These are phyloP conservation scores for Neofusicoccum cordaticola DNA, from an alignment of 2,329 filamentous ascomycete genomes.

Conservation along the genomic window DNA sequence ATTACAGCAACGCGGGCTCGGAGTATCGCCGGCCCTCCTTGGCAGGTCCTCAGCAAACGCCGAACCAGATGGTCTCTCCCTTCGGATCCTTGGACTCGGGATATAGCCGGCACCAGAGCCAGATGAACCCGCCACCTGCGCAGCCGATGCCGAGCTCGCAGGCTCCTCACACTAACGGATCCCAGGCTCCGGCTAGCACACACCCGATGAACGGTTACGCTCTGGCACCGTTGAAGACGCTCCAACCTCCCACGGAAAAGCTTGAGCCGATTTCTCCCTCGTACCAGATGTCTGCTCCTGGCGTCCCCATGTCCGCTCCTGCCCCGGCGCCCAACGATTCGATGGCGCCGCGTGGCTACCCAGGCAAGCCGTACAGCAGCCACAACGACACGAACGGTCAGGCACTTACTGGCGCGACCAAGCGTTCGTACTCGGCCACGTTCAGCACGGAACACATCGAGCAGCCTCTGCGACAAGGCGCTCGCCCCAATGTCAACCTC, in stretches of 20 bases:
- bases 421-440: constrained; percentile 46
- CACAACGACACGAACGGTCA: constrained; percentile 13
- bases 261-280: constrained; percentile 46
- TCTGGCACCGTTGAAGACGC: constrained; percentile 44
- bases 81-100: constrained; percentile 34
- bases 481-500: constrained; percentile 37
- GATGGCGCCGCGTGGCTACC: constrained; percentile 14
- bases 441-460: constrained; percentile 45
- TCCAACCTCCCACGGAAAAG: constrained; percentile 35
- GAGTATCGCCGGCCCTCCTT: constrained; percentile 44
- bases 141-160: constrained; percentile 34
- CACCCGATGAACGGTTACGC: constrained; percentile 32
- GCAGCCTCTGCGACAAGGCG: constrained; percentile 44
- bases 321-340: constrained; percentile 8
- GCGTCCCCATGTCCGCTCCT: constrained; percentile 18
- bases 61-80: constrained; percentile 32
- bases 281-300: constrained; percentile 35
- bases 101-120: constrained; percentile 38
- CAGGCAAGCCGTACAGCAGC: constrained; percentile 24
- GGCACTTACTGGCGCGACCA: constrained; percentile 35
- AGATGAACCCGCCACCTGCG: constrained; percentile 24
- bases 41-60: constrained; percentile 26
- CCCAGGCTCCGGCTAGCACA: constrained; percentile 19
- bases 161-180: constrained; percentile 25
- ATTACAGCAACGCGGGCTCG: constrained; percentile 33